These are phyloP conservation scores for Paratinospora sagittata DNA, from an alignment of 164 flowering plant species.

Conservation along the genomic window DNA sequence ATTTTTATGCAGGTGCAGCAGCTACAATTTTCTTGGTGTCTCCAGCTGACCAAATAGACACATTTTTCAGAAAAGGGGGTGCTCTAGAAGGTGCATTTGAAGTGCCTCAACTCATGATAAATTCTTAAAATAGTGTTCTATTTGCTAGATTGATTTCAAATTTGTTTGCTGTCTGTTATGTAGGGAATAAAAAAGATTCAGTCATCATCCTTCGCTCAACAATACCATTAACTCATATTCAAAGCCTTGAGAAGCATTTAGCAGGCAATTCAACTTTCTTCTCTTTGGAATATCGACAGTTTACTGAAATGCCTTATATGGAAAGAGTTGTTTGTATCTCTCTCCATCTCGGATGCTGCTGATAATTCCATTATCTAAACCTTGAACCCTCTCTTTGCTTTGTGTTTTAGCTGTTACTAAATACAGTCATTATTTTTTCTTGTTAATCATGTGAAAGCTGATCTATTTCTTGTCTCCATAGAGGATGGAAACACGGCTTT, in stretches of 20 bases:
- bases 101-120: constrained; percentile 7
- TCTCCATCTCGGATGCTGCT: background rate
- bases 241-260: constrained; percentile 52
- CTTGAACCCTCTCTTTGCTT: background rate
- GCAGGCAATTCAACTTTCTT: constrained; percentile 37
- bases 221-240: constrained; percentile 33
- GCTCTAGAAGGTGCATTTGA: constrained; percentile 40
- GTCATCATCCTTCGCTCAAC: constrained; percentile 55
- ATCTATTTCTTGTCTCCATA: constrained; percentile 23
- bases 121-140: background rate
- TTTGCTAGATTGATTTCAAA: background rate
- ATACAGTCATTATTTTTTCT: background rate
- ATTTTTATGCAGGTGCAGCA: constrained; percentile 48
- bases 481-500: constrained; percentile 26
- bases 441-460: background rate
- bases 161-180: constrained; percentile 12
- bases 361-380: too few relatives aligned
- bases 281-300: constrained; percentile 7
- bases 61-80: constrained; percentile 43
- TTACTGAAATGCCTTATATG: background rate
- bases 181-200: constrained; percentile 53
- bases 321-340: background rate
- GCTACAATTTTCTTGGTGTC: constrained; percentile 45
- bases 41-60: constrained; percentile 40
- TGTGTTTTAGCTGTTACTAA: background rate